Evolutionary conservation across 2,329 filamentous ascomycete species (phyloP), one percentile per base, ranked within the genome.

Genomic region (Tolypocladium cylindrosporum): DNA sequence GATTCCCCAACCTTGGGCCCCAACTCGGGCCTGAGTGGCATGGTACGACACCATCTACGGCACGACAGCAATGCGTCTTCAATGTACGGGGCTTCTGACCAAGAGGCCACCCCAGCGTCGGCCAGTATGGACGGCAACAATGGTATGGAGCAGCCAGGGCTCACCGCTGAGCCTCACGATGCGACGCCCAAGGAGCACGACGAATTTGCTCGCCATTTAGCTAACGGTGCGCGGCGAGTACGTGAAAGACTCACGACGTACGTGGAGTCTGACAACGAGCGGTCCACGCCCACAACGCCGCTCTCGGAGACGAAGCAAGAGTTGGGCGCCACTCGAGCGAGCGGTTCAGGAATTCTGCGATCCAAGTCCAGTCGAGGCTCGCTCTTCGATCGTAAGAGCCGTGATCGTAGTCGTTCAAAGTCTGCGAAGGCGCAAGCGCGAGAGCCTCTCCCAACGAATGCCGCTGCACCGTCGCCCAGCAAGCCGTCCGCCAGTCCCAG

Each of bases 1-100:
- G 90, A 96, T 66, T 96, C 91, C 0, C 91, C 92, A 0, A 95
- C 90, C 0, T 75, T 96, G 7, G 88, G 88, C 2, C 87, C 89
- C 0, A 77, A 77, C 19, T 57, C 68, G 13, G 91, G 90, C 1
- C 77, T 97, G 19, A 93, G 87, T 66, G 89, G 88, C 2, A 82
- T 96, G 77, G 86, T 96, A 52, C 85, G 88, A 39, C 87, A 92
- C 61, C 94, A 97, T 75, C 75, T 97, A 45, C 85, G 94, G 55
- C 85, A 85, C 40, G 85, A 87, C 62, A 97, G 93, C 73, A 87
- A 87, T 59, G 81, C 85, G 16, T 97, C 93, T 1, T 95, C 91
- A 0, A 79, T 94, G 34, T 91, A 90, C 63, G 84, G 82, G 34
- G 58, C 74, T 72, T 31, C 76, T 75, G 61, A 74, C 62, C 41